A percentile compares a stretch with the other conserved stretches of the same genome.
Evolutionary conservation across 441 rosid genomes (phyloP).

Genomic region (Adansonia gregorii): DNA sequence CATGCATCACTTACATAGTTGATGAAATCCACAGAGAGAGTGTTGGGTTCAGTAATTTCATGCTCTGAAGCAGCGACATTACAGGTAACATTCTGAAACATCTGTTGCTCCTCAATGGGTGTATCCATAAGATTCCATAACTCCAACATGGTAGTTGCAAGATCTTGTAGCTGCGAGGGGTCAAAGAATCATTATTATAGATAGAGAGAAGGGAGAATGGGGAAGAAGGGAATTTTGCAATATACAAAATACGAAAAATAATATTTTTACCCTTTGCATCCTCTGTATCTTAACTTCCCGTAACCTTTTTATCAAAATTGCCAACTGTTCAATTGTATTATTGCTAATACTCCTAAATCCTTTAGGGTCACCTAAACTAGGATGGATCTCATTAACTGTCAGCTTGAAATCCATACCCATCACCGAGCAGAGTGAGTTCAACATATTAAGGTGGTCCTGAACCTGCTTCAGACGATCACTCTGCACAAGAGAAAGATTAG

Average conservation of each 20-base stretch:
- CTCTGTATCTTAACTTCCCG: constrained; percentile 85
- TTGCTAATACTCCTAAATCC: constrained; percentile 66
- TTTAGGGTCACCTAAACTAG: constrained; percentile 57
- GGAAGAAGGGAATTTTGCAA: constrained; percentile 17
- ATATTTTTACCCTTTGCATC: constrained; percentile 74
- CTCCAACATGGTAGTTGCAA: constrained; percentile 87
- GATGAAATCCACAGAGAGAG: constrained; percentile 78
- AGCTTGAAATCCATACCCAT: constrained; percentile 82
- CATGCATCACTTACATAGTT: constrained; percentile 59
- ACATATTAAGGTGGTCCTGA: constrained; percentile 58
- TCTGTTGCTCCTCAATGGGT: constrained; percentile 91
- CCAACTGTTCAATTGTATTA: constrained; percentile 61
- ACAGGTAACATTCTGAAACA: constrained; percentile 83
- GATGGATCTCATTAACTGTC: constrained; percentile 57
- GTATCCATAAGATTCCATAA: constrained; percentile 99
- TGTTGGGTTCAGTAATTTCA: constrained; percentile 87
- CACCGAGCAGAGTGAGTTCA: constrained; percentile 70
- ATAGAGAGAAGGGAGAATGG: neutral
- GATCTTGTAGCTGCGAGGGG: constrained; percentile 86
- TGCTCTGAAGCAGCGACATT: constrained; percentile 94
- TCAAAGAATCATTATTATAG: neutral
- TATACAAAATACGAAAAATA: neutral
- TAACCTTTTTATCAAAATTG: constrained; percentile 56
- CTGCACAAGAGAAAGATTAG: constrained; percentile 44
- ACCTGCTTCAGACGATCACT: constrained; percentile 73